phyloP scores from a whole-genome alignment of 257 asterid species.

The Thymus mandschuricus region DNA sequence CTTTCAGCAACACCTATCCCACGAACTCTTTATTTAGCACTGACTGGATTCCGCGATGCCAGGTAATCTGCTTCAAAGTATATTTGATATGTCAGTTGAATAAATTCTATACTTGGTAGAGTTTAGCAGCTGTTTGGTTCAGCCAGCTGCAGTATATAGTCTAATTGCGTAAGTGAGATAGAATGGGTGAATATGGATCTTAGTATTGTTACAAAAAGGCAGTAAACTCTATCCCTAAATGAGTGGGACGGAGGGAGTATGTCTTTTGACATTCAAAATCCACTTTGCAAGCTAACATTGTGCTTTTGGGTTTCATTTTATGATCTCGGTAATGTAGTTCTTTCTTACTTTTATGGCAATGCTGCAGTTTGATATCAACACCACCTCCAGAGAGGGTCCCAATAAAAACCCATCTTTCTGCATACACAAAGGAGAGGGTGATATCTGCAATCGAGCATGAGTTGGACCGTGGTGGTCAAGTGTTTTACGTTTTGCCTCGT shows the following conservation, averaged over 20 bases:
- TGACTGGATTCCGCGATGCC: conserved; percentile 99
- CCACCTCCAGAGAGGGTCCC: conserved; percentile 99
- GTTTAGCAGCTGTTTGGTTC: conserved; percentile 18
- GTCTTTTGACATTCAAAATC: conserved; percentile 26
- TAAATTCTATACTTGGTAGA: background rate
- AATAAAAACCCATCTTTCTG: conserved; percentile 85
- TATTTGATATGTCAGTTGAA: conserved; percentile 17
- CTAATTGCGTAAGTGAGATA: conserved; percentile 14
- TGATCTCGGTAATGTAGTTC: background rate
- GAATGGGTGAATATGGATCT: conserved; percentile 18
- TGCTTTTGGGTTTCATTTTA: conserved; percentile 24
- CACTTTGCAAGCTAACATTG: conserved; percentile 24
- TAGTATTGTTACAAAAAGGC: background rate
- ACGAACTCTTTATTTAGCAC: conserved; percentile 91
- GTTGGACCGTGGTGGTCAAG: conserved; percentile 93
- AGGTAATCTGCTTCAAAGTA: conserved; percentile 56
- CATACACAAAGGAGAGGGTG: conserved; percentile 71
- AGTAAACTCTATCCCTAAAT: no score
- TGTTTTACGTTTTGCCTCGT: conserved; percentile 95
- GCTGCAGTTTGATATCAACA: conserved; percentile 81
- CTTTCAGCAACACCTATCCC: conserved; percentile 99
- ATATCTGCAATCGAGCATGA: conserved; percentile 80
- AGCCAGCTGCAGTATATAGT: conserved; percentile 24
- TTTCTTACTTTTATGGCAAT: conserved; percentile 27
- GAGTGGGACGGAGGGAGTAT: background rate